Base-by-base conservation (phyloP, 2,329 filamentous ascomycete species). In the Pochonia chlamydosporia region DNA sequence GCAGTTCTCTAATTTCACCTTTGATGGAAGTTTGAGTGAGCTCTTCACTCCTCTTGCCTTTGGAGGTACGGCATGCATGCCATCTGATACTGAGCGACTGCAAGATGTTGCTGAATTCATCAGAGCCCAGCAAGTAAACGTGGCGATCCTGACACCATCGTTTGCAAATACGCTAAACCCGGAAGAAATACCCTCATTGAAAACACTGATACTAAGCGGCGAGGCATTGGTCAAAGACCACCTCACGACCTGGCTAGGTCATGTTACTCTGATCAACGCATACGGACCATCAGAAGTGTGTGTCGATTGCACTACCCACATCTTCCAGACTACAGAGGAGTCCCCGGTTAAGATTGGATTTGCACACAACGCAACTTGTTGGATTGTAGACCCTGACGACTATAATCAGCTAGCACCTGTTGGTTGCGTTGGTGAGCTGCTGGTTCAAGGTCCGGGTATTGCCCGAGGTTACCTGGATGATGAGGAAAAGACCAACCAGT, bases 381-480 rank as follows among this genome's bases (percentile, higher is more conserved):
- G 61, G 60, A 47, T 62, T 5, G 53, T 60, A 1, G 42, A 51
- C 33, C 31, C 54, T 1, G 41, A 54, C 3, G 44, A 57, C 5
- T 48, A 50, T 18, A 14, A 58, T 28, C 18, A 21, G 3, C 45
- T 62, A 2, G 46, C 54, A 0, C 51, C 58, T 0, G 39, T 55
- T 16, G 54, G 58, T 3, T 41, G 36, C 11, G 30, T 58, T 5
- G 62, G 60, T 3, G 62, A 64, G 42, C 46, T 63, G 2, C 16
- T 60, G 2, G 46, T 64, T 5, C 57, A 63, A 35, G 59, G 60
- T 0, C 56, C 58, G 3, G 28, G 57, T 1, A 42, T 64, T 3
- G 53, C 50, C 1, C 47, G 48, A 0, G 60, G 56, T 7, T 66
- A 57, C 31, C 48, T 62, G 3, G 42, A 51, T 3, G 52, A 59